Evolutionary conservation across 148 eudicot species (phyloP), one percentile per base, ranked within the genome.

Genomic region (Amaranthus cruentus): DNA sequence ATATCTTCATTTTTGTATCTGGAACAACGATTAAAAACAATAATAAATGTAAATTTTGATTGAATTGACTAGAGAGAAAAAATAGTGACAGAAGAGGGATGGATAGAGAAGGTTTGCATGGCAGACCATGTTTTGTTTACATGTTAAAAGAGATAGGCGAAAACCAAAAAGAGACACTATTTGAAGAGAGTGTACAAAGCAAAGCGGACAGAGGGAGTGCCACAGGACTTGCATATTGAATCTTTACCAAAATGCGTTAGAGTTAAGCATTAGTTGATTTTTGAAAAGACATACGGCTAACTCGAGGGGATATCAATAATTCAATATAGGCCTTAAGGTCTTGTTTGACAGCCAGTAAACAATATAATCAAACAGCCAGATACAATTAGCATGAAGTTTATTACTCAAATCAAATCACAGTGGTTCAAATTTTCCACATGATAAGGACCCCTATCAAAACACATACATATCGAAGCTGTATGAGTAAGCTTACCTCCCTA

Each of bases 401-500:
- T 46, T 46, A 3, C 68, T n/a, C 28, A 65, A 47, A 65, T 11
- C 11, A 0, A 21, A 65, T 47, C 68, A 14, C 6, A 9, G 47
- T 43, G 21, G 51, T 11, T 44, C 42, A 57, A 46, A 65, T 15
- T 53, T 46, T 28, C n/a, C 15, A 47, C 73, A 70, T 0, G 54
- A 51, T 67, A 75, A 18, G 28, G 18, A 38, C 9, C 59, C 48
- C 21, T 18, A 48, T 9, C 38, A 44, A 14, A 9, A 44, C 44
- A 18, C 64, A 21, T 63, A 46, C 49, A 56, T 49, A 47, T 4
- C 1, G 48, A 77, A 72, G 67, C 5, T 38, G 43, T 28, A 47
- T 55, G 56, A 59, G 56, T 10, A 68, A 67, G 53, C 49, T 79
- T 87, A 95, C 98, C 97, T 91, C 82, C 97, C 98, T 46, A 95